Evolutionary conservation across 305 asterid species (phyloP).

Genomic region (Lippia alba): DNA sequence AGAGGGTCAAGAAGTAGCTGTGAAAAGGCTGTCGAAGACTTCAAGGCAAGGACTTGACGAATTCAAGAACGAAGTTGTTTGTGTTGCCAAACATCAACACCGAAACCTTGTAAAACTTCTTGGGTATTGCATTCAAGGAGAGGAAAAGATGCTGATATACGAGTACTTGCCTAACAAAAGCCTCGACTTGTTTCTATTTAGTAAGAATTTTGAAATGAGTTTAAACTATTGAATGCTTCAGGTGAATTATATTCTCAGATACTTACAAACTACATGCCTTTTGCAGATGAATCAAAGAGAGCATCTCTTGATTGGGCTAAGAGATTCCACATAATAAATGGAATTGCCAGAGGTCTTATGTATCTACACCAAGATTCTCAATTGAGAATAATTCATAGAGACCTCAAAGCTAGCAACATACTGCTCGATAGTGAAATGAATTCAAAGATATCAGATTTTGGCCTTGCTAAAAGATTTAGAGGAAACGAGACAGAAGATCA

Average conservation of each 20-base stretch:
- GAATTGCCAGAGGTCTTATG: slow-evolving; percentile 51
- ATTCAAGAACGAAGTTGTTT: background rate
- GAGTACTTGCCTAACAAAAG: background rate
- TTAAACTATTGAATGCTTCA: too few relatives aligned
- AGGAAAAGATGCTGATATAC: background rate
- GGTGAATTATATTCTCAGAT: too few relatives aligned
- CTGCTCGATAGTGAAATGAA: slow-evolving; percentile 43
- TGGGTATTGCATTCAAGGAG: slow-evolving; percentile 1
- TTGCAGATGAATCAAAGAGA: slow-evolving; percentile 36
- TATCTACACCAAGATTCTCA: slow-evolving; percentile 58
- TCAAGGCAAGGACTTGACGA: slow-evolving; percentile 1
- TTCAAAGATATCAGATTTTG: slow-evolving; percentile 43
- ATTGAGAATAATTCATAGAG: slow-evolving; percentile 34
- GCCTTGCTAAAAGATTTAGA: slow-evolving; percentile 41
- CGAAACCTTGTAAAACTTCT: background rate
- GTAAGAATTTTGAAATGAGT: background rate
- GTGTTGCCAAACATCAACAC: slow-evolving; percentile 2
- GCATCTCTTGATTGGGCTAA: slow-evolving; percentile 40
- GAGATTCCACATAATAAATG: slow-evolving; percentile 38
- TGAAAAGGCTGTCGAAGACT: slow-evolving; percentile 42
- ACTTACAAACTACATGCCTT: background rate
- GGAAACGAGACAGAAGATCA: slow-evolving; percentile 28
- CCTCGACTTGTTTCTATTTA: background rate
- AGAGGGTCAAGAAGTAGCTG: slow-evolving; percentile 49
- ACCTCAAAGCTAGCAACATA: slow-evolving; percentile 45